Evolutionary conservation across 306 rosid genomes (phyloP), one percentile per base, ranked within the genome.

Genomic region (Casuarina equisetifolia): DNA sequence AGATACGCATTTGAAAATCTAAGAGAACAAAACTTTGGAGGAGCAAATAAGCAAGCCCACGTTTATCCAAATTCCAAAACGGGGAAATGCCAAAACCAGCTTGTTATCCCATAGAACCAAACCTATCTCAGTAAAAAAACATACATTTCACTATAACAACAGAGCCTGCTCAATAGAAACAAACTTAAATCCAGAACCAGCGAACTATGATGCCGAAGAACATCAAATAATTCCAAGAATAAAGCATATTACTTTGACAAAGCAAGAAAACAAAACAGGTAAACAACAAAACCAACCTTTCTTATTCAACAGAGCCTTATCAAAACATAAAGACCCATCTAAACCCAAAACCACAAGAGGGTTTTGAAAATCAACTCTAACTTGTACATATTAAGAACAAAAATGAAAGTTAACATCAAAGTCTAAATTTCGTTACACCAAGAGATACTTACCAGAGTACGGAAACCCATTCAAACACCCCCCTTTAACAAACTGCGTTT

Each of bases 341-440:
- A 62, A 12, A 5, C 19, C 69, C 17, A 35, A 62, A 62, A 42
- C 69, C 20, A 63, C 20, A 36, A 13, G 38, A 63, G 69, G 44
- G 69, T 63, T 38, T 15, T 15, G 36, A 62, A 13, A 63, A 12
- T 38, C 20, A 15, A 38, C 46, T 36, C 36, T 38, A 16, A 63
- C 69, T 63, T 13, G 20, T 6, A 36, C 17, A 62, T 35, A 36
- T 62, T 62, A 36, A 4, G 69, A 62, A 15, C 9, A 62, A 62
- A 62, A 62, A 32, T 32, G 2, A 36, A 13, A 62, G 32, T 12
- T 36, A 36, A 38, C 17, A 36, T 13, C 40, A 38, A 62, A 62
- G 69, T 19, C 69, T 63, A 63, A 15, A 13, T 63, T 63, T 63
- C 69, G 39, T 63, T 63, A 63, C 25, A 63, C 45, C 4, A 42